Evolutionary conservation across 2,329 filamentous ascomycete genomes (phyloP).

Genomic region (Lasiodiplodia sp.): DNA sequence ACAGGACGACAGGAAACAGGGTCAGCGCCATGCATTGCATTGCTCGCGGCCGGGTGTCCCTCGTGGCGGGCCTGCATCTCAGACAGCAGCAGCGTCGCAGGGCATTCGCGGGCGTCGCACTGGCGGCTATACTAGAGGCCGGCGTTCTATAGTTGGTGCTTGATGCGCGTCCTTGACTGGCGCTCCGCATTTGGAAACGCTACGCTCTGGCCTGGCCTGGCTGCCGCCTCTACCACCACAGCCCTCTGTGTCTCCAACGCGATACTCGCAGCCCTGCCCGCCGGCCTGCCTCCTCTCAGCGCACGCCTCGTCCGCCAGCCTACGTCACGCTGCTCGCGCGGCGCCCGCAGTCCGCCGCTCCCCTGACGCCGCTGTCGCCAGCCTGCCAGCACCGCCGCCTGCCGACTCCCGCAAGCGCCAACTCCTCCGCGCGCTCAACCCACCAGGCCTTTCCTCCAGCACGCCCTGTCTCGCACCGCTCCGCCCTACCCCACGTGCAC

Average conservation of each 20-base stretch:
- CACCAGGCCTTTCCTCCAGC: not conserved
- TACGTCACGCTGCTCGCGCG: not conserved
- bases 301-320: not conserved
- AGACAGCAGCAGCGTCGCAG: slow-evolving; percentile 24
- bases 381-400: slow-evolving; percentile 6
- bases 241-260: not conserved
- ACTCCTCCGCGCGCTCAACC: slow-evolving; percentile 21
- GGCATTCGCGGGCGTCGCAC: slow-evolving; percentile 23
- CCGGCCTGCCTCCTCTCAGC: not conserved
- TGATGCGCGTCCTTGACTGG: slow-evolving; percentile 23
- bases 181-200: slow-evolving; percentile 25
- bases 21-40: not conserved
- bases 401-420: slow-evolving; percentile 26
- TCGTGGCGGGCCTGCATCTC: slow-evolving; percentile 20
- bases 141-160: slow-evolving; percentile 26
- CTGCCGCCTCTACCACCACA: slow-evolving; percentile 24
- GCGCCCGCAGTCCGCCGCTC: slow-evolving; percentile 1
- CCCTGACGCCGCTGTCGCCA: slow-evolving; percentile 13
- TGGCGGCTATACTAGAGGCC: slow-evolving; percentile 24
- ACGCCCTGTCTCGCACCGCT: slow-evolving; percentile 20
- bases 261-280: slow-evolving; percentile 18
- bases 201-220: slow-evolving; percentile 13
- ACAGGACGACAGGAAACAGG: not conserved
- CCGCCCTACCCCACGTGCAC: slow-evolving; percentile 29
- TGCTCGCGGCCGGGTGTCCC: slow-evolving; percentile 10